Conservation (phyloP, 164 flowering plant species). For the Nymphaea colorata region DNA sequence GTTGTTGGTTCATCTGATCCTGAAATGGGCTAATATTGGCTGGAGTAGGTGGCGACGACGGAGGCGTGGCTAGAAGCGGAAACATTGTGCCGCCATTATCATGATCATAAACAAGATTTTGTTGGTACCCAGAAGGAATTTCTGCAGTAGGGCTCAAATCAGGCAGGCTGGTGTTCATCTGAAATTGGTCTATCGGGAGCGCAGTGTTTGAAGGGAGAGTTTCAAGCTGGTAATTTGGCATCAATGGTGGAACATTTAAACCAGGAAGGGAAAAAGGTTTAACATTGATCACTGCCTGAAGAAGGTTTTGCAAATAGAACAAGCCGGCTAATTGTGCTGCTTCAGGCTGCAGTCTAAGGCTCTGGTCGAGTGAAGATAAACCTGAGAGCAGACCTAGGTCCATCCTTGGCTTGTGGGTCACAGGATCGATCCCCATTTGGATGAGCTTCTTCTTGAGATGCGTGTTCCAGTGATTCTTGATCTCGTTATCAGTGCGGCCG, state of each 20-base stretch:
- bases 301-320: neutral
- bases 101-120: neutral
- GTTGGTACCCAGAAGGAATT: neutral
- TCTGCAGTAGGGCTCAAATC: neutral
- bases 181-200: neutral
- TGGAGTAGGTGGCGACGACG: neutral
- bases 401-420: constrained; percentile 5
- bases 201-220: neutral
- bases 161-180: neutral
- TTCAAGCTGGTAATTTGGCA: neutral
- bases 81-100: neutral
- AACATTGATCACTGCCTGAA: neutral
- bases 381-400: neutral
- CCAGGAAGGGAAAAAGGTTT: neutral
- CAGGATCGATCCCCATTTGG: constrained; percentile 6
- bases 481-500: constrained; percentile 6
- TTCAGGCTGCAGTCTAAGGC: constrained; percentile 2
- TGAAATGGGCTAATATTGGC: neutral
- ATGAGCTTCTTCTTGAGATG: constrained; percentile 9
- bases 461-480: constrained; percentile 9
- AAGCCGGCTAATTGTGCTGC: constrained; percentile 2
- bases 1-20: neutral
- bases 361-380: neutral
- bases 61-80: neutral
- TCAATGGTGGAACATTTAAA: neutral